phyloP scores from a whole-genome alignment of 306 rosid genomes.

The Styphnolobium japonicum region DNA sequence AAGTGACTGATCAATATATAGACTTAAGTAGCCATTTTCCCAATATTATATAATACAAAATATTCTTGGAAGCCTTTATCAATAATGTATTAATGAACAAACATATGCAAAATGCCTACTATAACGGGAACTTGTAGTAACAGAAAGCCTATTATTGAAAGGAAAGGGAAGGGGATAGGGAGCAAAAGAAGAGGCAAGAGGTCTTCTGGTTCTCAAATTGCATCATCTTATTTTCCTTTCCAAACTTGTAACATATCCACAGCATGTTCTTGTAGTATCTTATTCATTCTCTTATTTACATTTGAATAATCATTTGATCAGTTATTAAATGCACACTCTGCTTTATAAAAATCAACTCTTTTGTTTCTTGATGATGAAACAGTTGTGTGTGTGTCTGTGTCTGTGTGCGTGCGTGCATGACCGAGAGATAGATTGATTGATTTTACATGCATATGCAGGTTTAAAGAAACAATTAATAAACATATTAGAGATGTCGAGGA shows the following conservation, averaged over 20 bases:
- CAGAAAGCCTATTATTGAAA: neutral
- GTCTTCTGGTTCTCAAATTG: neutral
- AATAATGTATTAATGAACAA: neutral
- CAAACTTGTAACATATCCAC: neutral
- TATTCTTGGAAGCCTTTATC: slow-evolving; percentile 11
- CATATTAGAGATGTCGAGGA: neutral
- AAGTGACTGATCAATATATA: slow-evolving; percentile 6
- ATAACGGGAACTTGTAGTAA: neutral
- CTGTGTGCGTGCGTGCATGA: too few species aligned
- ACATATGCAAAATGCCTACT: neutral
- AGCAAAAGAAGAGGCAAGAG: neutral
- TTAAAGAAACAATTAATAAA: neutral
- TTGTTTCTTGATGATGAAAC: too few species aligned
- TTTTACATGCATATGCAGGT: too few species aligned
- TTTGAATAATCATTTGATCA: neutral
- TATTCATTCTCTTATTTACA: neutral
- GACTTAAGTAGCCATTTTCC: slow-evolving; percentile 11
- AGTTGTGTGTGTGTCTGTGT: too few species aligned
- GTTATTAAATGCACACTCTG: too few species aligned
- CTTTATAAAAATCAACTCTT: too few species aligned
- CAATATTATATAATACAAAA: neutral
- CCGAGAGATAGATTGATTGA: too few species aligned
- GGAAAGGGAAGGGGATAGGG: neutral
- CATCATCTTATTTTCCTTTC: neutral
- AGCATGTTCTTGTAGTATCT: neutral